phyloP scores from a whole-genome alignment of 108 stramenopile species.

The Cyclotella atomus region DNA sequence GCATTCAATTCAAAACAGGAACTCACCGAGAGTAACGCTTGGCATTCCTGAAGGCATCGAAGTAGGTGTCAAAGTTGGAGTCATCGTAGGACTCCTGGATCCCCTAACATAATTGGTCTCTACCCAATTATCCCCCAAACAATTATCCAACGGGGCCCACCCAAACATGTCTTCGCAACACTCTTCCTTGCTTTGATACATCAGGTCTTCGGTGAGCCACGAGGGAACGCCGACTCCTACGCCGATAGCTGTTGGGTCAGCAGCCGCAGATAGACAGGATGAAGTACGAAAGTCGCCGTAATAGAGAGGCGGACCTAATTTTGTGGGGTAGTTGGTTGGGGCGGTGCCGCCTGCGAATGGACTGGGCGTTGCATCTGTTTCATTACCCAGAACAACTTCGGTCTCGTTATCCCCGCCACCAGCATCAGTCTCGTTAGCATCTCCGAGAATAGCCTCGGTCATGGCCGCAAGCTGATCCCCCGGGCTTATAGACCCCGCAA shows the following conservation, averaged over 20 bases:
- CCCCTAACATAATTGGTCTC: slow-evolving; percentile 29
- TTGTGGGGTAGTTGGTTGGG: slow-evolving; percentile 24
- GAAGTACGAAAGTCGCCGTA: slow-evolving; percentile 38
- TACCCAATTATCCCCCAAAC: slow-evolving; percentile 16
- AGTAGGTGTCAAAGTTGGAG: slow-evolving; percentile 6
- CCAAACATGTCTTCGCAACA: slow-evolving; percentile 25
- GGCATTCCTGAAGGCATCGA: slow-evolving; percentile 3
- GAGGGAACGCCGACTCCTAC: neutral
- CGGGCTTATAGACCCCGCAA: neutral
- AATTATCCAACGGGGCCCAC: slow-evolving; percentile 34
- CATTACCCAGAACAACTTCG: neutral
- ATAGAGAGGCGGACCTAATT: slow-evolving; percentile 20
- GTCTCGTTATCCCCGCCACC: no score
- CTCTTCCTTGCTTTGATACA: slow-evolving; percentile 26
- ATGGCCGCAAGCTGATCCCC: neutral
- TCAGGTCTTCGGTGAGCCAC: slow-evolving; percentile 24
- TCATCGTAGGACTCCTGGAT: slow-evolving; percentile 11
- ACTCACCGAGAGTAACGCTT: no score
- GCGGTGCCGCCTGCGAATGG: neutral
- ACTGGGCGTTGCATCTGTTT: no score
- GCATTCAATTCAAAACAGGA: no score
- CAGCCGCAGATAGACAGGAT: slow-evolving; percentile 13
- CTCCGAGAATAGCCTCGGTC: neutral
- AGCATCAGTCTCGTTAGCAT: no score
- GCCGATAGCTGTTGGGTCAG: neutral